These are phyloP conservation scores for Alternaria gaisen DNA, from an alignment of 2,329 filamentous ascomycete species.

Conservation along the genomic window DNA sequence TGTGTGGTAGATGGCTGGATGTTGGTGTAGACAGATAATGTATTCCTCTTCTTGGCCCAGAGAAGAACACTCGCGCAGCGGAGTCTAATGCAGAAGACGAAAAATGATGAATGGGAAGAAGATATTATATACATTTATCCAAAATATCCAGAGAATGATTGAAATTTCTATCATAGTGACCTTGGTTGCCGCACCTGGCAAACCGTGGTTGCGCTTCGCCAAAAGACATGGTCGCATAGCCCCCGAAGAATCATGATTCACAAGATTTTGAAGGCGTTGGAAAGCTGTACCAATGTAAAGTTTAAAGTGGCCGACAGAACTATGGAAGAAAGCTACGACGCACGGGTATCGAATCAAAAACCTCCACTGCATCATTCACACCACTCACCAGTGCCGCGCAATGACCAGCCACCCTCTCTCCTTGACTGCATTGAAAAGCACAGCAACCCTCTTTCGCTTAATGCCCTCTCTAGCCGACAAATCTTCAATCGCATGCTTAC, in stretches of 20 bases:
- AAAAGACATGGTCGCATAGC: not conserved
- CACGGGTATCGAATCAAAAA: not conserved
- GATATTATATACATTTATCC: not conserved
- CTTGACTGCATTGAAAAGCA: constrained; percentile 70
- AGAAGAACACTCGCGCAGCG: not conserved
- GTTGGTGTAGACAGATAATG: not conserved
- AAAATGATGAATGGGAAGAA: not conserved
- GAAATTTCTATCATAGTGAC: not conserved
- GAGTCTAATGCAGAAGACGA: not conserved
- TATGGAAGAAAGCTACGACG: not conserved
- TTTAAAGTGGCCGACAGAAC: not conserved
- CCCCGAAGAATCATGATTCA: not conserved
- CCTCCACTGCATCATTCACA: not conserved
- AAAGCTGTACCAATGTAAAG: not conserved
- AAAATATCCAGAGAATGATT: no score
- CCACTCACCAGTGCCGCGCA: constrained; percentile 51
- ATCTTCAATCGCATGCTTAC: constrained; percentile 82
- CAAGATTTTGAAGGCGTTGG: not conserved
- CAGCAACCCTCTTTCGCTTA: constrained; percentile 75
- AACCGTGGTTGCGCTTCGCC: not conserved
- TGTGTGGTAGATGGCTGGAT: not conserved
- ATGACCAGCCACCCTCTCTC: constrained; percentile 67
- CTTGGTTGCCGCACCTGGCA: not conserved
- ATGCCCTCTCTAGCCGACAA: constrained; percentile 85
- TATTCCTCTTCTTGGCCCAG: not conserved